Evolutionary conservation across 2,329 filamentous ascomycete species (phyloP), one percentile per base, ranked within the genome.

Genomic region (Clarireedia monteithiana): DNA sequence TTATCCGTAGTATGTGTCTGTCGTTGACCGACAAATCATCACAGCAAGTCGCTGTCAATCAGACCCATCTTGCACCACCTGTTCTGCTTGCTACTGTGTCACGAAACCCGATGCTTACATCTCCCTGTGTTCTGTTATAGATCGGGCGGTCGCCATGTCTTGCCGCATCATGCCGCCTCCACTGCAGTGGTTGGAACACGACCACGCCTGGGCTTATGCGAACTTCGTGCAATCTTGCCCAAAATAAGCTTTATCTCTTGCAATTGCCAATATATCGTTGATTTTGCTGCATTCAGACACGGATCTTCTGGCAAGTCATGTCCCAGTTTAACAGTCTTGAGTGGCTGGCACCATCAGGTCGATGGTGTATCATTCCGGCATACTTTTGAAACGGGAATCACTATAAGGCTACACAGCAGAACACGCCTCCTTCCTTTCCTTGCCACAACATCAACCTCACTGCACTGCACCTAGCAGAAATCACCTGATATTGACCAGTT

Each of bases 71-170:
- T 49, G 36, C 52, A 49, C 45, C 39, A 34, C 52, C 17, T 49
- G 12, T 49, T 40, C 36, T 49, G 45, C 45, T 23, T 54, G 39
- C 34, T 39, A 52, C 26, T 38, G 50, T 53, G 34, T 39, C 27
- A 47, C 50, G 12, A 39, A 20, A n/a, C 24, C 15, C 30, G n/a
- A 42, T 42, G 39, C 39, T 42, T 42, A 42, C 36, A 34, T 17
- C 3, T 54, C 42, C 52, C 14, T 26, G 42, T 20, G 12, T 24
- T 46, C n/a, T 46, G 24, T 42, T 24, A 42, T 46, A 51, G 48
- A 55, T 51, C 53, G 48, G 46, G 46, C 42, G 40, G 36, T 49
- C 44, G 24, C 46, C 36, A 54, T 44, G 51, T 50, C 39, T 51
- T 51, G 23, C 48, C 47, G 48, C 40, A 51, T 44, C 53, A 36